Evolutionary conservation across 257 asterid genomes (phyloP), one percentile per base, ranked within the genome.

Genomic region (Echium plantagineum): DNA sequence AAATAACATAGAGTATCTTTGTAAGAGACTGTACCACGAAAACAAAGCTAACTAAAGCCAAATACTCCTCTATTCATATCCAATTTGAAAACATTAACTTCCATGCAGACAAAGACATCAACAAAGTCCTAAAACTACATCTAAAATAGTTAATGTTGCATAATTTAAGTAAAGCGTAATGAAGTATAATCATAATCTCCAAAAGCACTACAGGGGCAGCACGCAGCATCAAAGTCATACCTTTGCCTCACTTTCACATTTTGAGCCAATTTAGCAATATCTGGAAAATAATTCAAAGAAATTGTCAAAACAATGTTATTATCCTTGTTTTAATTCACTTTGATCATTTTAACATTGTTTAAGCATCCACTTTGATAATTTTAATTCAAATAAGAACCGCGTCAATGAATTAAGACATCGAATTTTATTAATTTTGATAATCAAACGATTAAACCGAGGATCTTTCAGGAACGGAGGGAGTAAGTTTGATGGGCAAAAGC

Each of bases 161-260:
- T 7, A 35, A 5, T 35, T 1, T 35, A 35, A 9, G 16, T 42
- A 5, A 42, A 42, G 12, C 49, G 13, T 10, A 42, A 7, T 13
- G 2, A 42, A 35, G 57, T 24, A 24, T 31, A 19, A 58, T 15
- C 9, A 38, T 55, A 26, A 20, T n/a, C 38, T 35, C 55, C 7
- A 59, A 59, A 21, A 9, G 38, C 19, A 53, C 47, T 1, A 19
- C 56, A 46, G 26, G 53, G n/a, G 26, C 54, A 51, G 17, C 31
- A 30, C 28, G 24, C 51, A 22, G 61, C 61, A 68, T 20, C 20
- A 42, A 46, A 59, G 55, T 17, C 80, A 64, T 20, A 91, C 98
- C 97, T 85, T 80, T 91, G 98, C 71, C 97, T 82, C 69, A 91
- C 93, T 80, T 91, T 88, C 62, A 85, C 91, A 72, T 69, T 63